These are phyloP conservation scores for Saururus chinensis DNA, from an alignment of 164 flowering plant genomes.

Conservation along the genomic window DNA sequence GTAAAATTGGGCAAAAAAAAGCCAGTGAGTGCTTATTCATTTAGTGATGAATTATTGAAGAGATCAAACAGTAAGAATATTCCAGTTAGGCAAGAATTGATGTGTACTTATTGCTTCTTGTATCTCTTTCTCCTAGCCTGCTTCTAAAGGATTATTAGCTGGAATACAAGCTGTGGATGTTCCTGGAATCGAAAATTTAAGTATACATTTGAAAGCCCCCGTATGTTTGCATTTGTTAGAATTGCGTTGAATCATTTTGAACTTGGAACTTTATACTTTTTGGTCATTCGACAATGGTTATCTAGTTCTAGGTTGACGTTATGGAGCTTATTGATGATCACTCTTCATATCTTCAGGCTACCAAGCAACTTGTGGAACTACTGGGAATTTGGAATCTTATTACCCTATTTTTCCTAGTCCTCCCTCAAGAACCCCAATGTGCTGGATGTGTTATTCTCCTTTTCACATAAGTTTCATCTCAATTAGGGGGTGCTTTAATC, in stretches of 20 bases:
- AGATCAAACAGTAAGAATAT: too few species aligned
- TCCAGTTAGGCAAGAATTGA: too few species aligned
- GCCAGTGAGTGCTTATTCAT: too few species aligned
- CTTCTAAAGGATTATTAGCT: constrained; percentile 62
- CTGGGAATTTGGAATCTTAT: constrained; percentile 67
- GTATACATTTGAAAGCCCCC: constrained; percentile 8
- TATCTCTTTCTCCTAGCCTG: constrained; percentile 40
- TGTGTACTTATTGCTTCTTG: too few species aligned
- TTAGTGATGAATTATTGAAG: too few species aligned
- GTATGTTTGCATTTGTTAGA: too few species aligned
- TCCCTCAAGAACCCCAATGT: constrained; percentile 8
- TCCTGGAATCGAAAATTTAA: constrained; percentile 87
- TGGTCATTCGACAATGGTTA: too few species aligned
- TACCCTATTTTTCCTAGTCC: constrained; percentile 26
- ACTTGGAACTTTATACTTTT: background rate
- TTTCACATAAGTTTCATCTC: too few species aligned
- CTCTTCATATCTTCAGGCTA: constrained; percentile 69
- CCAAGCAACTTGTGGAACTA: constrained; percentile 52
- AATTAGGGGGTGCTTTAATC: too few species aligned
- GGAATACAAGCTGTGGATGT: constrained; percentile 79
- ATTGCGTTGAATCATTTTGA: background rate
- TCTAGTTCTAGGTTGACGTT: constrained; percentile 29
- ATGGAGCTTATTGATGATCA: constrained; percentile 28
- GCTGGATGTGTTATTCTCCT: too few species aligned
- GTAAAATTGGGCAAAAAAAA: too few species aligned